Conservation (phyloP, 2,329 filamentous ascomycete species). For the Aspergillus sp. region DNA sequence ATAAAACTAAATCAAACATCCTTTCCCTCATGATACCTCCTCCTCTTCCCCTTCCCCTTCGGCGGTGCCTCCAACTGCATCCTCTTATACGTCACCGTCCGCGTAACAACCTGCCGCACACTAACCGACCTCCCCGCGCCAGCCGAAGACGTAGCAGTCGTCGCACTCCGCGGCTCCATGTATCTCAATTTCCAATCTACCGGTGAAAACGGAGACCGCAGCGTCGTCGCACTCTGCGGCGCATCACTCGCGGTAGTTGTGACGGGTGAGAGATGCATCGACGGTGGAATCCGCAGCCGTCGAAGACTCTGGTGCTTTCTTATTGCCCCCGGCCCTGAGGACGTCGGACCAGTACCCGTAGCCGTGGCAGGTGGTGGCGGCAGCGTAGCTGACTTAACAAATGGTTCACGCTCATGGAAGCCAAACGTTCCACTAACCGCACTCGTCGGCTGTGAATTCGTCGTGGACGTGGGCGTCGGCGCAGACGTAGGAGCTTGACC, state of each 20-base stretch:
- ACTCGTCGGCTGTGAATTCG: slow-evolving; percentile 34
- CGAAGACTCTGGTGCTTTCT: slow-evolving; percentile 50
- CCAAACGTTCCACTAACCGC: slow-evolving; percentile 38
- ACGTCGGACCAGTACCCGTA: slow-evolving; percentile 45
- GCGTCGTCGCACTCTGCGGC: slow-evolving; percentile 56
- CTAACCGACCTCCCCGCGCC: slow-evolving; percentile 50
- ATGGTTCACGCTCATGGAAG: slow-evolving; percentile 41
- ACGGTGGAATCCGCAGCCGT: slow-evolving; percentile 67
- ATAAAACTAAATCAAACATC: not conserved
- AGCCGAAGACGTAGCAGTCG: slow-evolving; percentile 11
- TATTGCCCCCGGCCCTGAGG: too few species aligned
- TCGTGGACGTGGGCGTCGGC: slow-evolving; percentile 15
- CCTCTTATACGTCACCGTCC: slow-evolving; percentile 81
- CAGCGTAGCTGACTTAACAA: slow-evolving; percentile 51
- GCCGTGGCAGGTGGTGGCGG: slow-evolving; percentile 55
- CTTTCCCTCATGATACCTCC: slow-evolving; percentile 47
- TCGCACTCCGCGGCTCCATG: slow-evolving; percentile 53
- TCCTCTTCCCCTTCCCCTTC: slow-evolving; percentile 69
- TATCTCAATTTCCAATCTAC: slow-evolving; percentile 70
- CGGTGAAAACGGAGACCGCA: slow-evolving; percentile 71
- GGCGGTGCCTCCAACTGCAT: slow-evolving; percentile 75
- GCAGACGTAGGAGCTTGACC: slow-evolving; percentile 1
- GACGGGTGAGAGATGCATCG: slow-evolving; percentile 55
- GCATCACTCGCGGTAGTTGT: slow-evolving; percentile 52
- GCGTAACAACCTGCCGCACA: slow-evolving; percentile 86